Base-by-base conservation (phyloP, 495 filamentous ascomycete genomes). In the Penicillium waksmanii region DNA sequence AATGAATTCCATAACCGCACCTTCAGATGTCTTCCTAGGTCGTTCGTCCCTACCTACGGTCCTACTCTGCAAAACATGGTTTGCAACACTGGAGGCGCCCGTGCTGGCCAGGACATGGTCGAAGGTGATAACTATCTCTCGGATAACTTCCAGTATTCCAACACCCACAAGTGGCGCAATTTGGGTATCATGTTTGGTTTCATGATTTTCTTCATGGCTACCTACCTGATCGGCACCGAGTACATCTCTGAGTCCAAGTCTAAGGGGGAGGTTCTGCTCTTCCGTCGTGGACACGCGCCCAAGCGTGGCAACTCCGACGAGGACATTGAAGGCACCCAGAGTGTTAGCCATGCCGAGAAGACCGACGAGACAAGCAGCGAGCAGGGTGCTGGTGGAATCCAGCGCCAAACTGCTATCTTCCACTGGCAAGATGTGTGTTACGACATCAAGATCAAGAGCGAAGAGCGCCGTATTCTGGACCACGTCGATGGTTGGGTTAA, bases 351-450 rank as follows among this genome's bases (percentile, higher is more conserved):
- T n/a, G 61, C 68, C 8, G 71, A 76, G 55, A 77, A 80, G 66
- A 76, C 77, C 18, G 75, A 77, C 25, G 75, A 82, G 49, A 70
- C 76, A 3, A 70, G 56, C 44, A 57, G 31, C 17, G 52, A 66
- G 18, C 61, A 67, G 15, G 63, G 51, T 13, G 74, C 77, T 44
- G 73, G 76, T 42, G 66, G 50, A 11, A 82, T 87, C 27, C 86
- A 91, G 67, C 84, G 82, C 31, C 76, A 80, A 58, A 75, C 72
- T 13, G 87, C 88, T 51, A 85, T 94, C 52, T 86, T 94, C 68
- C 91, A 90, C n/a, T 94, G 88, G 89, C 84, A 91, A 66, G 82
- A 89, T 60, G 84, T 96, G 25, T 86, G 83, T 67, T 94, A 93
- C 66, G 84, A 84, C 15, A 87, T 91, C 49, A 84, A 85, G 23